These are phyloP conservation scores for Chrysanthemum makinoi DNA, from an alignment of 129 eudicot species.

Conservation along the genomic window DNA sequence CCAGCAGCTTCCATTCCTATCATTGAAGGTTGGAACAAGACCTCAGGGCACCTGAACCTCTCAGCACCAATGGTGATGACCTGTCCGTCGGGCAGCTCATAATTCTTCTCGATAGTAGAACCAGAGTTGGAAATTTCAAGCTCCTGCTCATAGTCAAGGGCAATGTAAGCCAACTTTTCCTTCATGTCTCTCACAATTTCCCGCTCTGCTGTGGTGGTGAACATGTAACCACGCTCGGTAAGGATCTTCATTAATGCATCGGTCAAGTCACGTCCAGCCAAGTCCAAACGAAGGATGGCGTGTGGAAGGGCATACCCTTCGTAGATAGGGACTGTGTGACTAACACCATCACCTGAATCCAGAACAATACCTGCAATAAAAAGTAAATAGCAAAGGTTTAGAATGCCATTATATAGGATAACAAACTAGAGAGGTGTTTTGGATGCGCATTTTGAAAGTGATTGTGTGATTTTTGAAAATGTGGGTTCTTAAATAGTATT, in stretches of 20 bases:
- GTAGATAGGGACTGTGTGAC: constrained; percentile 51
- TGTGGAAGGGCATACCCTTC: constrained; percentile 63
- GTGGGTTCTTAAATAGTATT: too few species aligned
- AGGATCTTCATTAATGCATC: constrained; percentile 50
- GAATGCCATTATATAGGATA: too few species aligned
- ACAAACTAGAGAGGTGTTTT: not conserved
- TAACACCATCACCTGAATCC: constrained; percentile 67
- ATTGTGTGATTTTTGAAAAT: not conserved
- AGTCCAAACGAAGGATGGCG: constrained; percentile 50
- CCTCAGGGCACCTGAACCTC: constrained; percentile 61
- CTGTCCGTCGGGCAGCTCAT: constrained; percentile 62
- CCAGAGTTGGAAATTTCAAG: constrained; percentile 49
- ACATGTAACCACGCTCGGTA: constrained; percentile 56
- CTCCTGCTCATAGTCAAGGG: constrained; percentile 62
- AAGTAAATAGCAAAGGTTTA: not conserved
- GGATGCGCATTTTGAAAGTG: not conserved
- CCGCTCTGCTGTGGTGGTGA: constrained; percentile 60
- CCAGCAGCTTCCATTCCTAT: constrained; percentile 82
- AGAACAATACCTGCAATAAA: constrained; percentile 47
- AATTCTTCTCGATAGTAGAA: constrained; percentile 52
- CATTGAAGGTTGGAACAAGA: constrained; percentile 62
- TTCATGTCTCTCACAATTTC: constrained; percentile 72
- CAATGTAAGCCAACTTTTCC: constrained; percentile 57
- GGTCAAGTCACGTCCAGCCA: constrained; percentile 61
- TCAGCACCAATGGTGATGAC: constrained; percentile 62